Evolutionary conservation across 2,329 filamentous ascomycete species (phyloP), one percentile per base, ranked within the genome.

Genomic region (Alternaria burnsii): DNA sequence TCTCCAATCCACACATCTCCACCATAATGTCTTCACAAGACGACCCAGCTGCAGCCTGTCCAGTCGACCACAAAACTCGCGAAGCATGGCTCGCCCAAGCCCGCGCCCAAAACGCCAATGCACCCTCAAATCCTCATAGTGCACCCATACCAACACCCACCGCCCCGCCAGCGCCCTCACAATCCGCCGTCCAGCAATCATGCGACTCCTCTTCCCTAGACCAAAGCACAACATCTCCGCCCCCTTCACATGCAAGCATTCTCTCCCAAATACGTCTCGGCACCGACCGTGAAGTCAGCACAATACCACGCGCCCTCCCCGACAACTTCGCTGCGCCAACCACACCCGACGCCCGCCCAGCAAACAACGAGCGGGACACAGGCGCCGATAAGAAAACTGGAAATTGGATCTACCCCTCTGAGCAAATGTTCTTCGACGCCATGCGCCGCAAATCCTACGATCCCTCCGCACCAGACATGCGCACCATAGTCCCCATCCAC

Each of bases 381-480:
- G 75, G 91, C 63, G 84, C 88, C 22, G 89, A 92, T 71, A 82
- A 84, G 52, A 76, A 82, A 38, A 87, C 87, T 0, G 94, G 94
- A 0, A 97, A 97, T 78, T 99, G 95, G 95, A 90, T 99, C 62
- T 99, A 99, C 79, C 95, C 95, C 0, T 95, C 91, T 0, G 94
- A 98, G 78, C 91, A 92, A 75, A 97, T 97, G 89, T 99, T 99
- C 84, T 98, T 98, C 82, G 92, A 97, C 48, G 95, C 95, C 44
- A 94, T 99, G 88, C 88, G 91, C 83, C 90, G 94, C 76, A 99
- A 99, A 80, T 91, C 90, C 43, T 90, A 93, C 82, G 87, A 89
- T 62, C 89, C 87, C 30, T 82, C 84, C 14, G 87, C 87, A 0
- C 82, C 85, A 6, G 93, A 97, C 79, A 97, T 97, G 90, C 89